Evolutionary conservation across 2,329 filamentous ascomycete species (phyloP).

Genomic region (Chrysosporium keratinophilum): DNA sequence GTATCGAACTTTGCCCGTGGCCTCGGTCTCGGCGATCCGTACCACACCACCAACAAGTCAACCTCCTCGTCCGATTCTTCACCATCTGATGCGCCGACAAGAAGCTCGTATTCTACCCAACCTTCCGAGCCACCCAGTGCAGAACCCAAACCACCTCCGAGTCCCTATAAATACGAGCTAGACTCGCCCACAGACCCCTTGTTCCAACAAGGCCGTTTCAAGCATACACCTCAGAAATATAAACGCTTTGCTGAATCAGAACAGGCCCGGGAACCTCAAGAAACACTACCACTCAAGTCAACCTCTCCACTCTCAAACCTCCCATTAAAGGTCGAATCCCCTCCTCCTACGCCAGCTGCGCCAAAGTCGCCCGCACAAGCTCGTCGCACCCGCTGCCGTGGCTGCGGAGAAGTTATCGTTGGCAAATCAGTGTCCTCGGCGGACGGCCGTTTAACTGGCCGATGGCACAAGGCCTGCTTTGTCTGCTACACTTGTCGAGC

Average conservation of each 20-base stretch:
- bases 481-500: constrained; percentile 74
- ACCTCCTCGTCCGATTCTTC: constrained; percentile 55
- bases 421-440: constrained; percentile 92
- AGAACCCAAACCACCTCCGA: constrained; percentile 21
- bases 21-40: constrained; percentile 46
- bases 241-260: constrained; percentile 17
- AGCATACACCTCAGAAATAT: constrained; percentile 13
- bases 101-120: constrained; percentile 53
- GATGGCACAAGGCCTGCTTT: constrained; percentile 93
- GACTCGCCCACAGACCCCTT: constrained; percentile 42
- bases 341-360: background rate
- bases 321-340: background rate
- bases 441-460: constrained; percentile 80
- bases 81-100: constrained; percentile 48
- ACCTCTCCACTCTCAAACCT: constrained; percentile 12
- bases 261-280: constrained; percentile 8
- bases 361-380: constrained; percentile 9
- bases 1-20: constrained; percentile 33
- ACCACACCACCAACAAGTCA: constrained; percentile 55
- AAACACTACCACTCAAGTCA: background rate
- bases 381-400: constrained; percentile 57
- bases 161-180: constrained; percentile 20
- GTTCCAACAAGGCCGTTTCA: constrained; percentile 33
- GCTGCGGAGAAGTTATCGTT: constrained; percentile 65
- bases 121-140: constrained; percentile 33